Conservation (phyloP, 306 rosid species). For the Geum urbanum region DNA sequence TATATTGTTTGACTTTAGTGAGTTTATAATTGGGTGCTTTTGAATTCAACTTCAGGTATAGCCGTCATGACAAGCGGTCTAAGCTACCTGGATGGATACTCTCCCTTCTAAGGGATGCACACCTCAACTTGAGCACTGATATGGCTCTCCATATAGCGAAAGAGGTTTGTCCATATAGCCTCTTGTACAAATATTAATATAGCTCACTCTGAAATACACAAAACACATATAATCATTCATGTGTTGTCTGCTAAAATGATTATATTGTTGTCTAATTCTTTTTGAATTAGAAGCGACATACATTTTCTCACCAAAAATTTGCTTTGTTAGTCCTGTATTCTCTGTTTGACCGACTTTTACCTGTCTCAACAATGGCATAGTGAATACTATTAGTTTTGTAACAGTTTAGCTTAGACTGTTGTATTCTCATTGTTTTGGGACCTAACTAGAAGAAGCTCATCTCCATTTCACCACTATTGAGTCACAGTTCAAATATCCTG, state of each 20-base stretch:
- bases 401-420: not conserved
- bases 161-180: slow-evolving; percentile 50
- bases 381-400: not conserved
- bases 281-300: not conserved
- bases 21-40: not conserved
- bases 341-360: not conserved
- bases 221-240: not conserved
- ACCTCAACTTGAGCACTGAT: slow-evolving; percentile 93
- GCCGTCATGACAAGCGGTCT: slow-evolving; percentile 95
- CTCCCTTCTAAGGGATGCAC: slow-evolving; percentile 87
- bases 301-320: not conserved
- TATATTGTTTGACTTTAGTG: not conserved
- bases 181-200: not conserved
- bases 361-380: not conserved
- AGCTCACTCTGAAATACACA: not conserved
- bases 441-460: not conserved
- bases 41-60: slow-evolving; percentile 51
- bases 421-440: not conserved
- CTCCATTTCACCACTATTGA: not conserved
- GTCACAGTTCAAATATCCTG: not conserved
- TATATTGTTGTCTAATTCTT: not conserved
- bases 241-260: not conserved
- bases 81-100: slow-evolving; percentile 94
- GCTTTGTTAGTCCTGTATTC: not conserved
- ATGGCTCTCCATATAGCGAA: slow-evolving; percentile 95